Base-by-base conservation (phyloP, 352 stramenopile genomes). In the Phytophthora sp. region DNA sequence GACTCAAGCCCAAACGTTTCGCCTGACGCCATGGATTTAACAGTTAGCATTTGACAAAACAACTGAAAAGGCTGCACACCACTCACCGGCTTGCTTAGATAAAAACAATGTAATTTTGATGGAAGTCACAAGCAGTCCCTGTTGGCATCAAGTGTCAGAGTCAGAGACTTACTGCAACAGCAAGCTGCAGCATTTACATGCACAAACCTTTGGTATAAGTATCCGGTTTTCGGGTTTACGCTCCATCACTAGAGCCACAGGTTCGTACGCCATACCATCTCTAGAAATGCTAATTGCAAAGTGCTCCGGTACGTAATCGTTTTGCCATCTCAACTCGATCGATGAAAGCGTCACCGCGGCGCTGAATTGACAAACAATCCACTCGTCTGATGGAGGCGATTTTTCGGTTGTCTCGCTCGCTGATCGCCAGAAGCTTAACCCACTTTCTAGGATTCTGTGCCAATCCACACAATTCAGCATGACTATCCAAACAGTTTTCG, bases 361-460 rank as follows among this genome's bases (percentile, higher is more conserved):
- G 18, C 53, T 73, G 30, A 91, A 91, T 38, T 87, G 73, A 26
- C 82, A 66, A 28, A 72, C 66, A 48, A 91, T 53, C 74, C 79
- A 89, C 39, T 89, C 79, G 17, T 78, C 54, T 21, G 64, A 46
- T 24, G 11, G 57, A 23, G 18, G 5, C 28, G 17, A 18, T 2
- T 69, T 60, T 35, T 66, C 50, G 42, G 71, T 35, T 13, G 45
- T 44, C 13, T 58, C 66, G 26, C 43, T 58, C 3, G 55, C 62
- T 12, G 77, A 87, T 23, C 77, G 72, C 82, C 82, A 91, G 45
- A 68, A 91, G 0, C 54, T 59, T 1, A 54, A 49, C 11, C 54
- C 60, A 24, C 24, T 69, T 34, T 87, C 74, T 0, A 89, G 39
- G 20, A 87, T 52, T 27, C 82, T 89, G 42, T 18, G 46, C 2